These are phyloP conservation scores for Fraxinus ornus DNA, from an alignment of 305 asterid genomes.

Conservation along the genomic window DNA sequence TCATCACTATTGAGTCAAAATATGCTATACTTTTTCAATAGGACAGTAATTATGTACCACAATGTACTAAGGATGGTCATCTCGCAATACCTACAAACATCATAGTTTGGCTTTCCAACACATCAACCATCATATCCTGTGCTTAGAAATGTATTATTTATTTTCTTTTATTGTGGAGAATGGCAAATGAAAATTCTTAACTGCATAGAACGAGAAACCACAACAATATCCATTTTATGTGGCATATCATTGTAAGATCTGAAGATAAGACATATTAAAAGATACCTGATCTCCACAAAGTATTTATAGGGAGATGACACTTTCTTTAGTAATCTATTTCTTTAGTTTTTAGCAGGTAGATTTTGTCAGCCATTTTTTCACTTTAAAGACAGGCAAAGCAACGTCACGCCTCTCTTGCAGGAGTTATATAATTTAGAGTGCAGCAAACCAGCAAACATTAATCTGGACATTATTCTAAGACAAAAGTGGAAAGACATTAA, in stretches of 20 bases:
- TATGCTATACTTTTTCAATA: neutral
- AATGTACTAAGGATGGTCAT: neutral
- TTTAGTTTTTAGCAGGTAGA: neutral
- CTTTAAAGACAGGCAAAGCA: neutral
- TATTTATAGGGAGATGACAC: neutral
- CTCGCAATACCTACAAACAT: neutral
- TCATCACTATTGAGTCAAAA: neutral
- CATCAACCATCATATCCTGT: neutral
- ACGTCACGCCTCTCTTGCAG: neutral
- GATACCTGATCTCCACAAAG: neutral
- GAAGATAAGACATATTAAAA: neutral
- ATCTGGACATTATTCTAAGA: slow-evolving; percentile 3
- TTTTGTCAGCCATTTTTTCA: neutral
- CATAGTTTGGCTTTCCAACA: neutral
- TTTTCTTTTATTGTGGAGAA: neutral
- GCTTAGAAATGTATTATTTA: neutral
- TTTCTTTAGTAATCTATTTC: neutral
- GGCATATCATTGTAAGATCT: neutral
- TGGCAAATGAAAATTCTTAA: neutral
- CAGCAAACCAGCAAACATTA: slow-evolving; percentile 11
- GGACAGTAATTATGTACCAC: neutral
- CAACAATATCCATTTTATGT: neutral
- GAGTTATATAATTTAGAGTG: neutral
- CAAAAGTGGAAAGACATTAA: neutral
- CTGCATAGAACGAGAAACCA: neutral